phyloP scores from a whole-genome alignment of 805 yeast species.

The Candida dendrica region DNA sequence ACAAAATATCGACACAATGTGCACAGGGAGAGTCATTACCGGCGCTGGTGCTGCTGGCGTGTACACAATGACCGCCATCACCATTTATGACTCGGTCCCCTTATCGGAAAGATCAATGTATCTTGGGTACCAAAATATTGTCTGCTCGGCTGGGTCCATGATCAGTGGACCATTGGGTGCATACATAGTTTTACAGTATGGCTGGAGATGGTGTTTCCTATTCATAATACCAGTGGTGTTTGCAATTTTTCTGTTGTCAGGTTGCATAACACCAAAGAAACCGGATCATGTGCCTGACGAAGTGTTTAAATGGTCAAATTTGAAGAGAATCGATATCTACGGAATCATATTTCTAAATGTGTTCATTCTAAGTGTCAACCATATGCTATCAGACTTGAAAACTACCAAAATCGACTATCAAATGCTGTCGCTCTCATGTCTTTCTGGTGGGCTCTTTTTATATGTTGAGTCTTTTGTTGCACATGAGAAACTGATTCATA shows the following conservation, averaged over 20 bases:
- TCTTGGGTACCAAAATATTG: constrained; percentile 37
- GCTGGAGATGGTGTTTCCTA: constrained; percentile 34
- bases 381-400: constrained; percentile 19
- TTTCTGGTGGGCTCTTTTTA: constrained; percentile 12
- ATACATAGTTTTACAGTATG: constrained; percentile 21
- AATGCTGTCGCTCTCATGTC: constrained; percentile 3
- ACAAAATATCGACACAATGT: constrained; percentile 32
- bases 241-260: constrained; percentile 18
- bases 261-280: constrained; percentile 21
- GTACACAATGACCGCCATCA: constrained; percentile 40
- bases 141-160: constrained; percentile 29
- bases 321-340: constrained; percentile 27
- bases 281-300: constrained; percentile 7
- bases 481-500: constrained; percentile 27
- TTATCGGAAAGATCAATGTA: constrained; percentile 41
- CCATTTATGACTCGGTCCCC: constrained; percentile 45
- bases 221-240: constrained; percentile 29
- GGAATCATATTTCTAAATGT: constrained; percentile 27
- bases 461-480: constrained; percentile 26
- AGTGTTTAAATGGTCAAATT: constrained; percentile 21
- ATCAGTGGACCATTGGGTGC: constrained; percentile 33
- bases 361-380: constrained; percentile 22
- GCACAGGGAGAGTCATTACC: constrained; percentile 40
- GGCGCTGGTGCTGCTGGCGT: constrained; percentile 52
- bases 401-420: not conserved